Conservation (phyloP, 768 basidiomycete species). For the Leucosporidium yakuticum region DNA sequence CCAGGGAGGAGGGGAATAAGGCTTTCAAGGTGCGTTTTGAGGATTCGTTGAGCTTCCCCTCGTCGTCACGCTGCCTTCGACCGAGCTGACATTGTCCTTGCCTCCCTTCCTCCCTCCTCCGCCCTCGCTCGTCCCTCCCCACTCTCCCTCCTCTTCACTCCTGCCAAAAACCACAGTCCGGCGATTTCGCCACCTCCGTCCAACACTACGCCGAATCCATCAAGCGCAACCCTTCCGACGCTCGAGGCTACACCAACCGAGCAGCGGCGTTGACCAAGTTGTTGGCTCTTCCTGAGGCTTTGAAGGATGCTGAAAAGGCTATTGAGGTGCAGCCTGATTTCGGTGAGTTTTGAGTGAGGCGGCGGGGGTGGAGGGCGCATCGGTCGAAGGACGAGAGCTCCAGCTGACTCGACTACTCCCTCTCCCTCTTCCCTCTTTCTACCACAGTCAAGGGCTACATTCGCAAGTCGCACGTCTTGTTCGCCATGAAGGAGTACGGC, state of each 20-base stretch:
- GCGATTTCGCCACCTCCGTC: slow-evolving; percentile 85
- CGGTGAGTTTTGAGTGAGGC: slow-evolving; percentile 48
- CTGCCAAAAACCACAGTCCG: slow-evolving; percentile 50
- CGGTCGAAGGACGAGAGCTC: too few species aligned
- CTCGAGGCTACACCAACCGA: slow-evolving; percentile 93
- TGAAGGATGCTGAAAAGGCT: slow-evolving; percentile 91
- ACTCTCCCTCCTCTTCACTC: not conserved
- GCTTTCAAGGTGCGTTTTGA: slow-evolving; percentile 63
- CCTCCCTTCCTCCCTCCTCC: too few species aligned
- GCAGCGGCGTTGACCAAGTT: slow-evolving; percentile 98
- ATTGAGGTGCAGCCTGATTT: slow-evolving; percentile 85
- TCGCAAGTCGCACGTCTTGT: slow-evolving; percentile 78
- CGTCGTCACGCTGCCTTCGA: not conserved
- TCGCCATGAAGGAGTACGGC: slow-evolving; percentile 83
- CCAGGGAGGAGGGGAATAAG: slow-evolving; percentile 87
- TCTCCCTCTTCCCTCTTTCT: not conserved
- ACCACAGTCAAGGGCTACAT: slow-evolving; percentile 82
- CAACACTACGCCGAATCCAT: slow-evolving; percentile 91
- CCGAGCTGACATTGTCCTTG: too few species aligned
- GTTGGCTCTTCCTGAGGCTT: slow-evolving; percentile 82
- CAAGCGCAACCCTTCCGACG: slow-evolving; percentile 85
- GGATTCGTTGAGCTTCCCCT: not conserved
- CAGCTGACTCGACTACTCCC: too few species aligned
- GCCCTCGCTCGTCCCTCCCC: not conserved
- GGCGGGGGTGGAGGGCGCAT: not conserved